phyloP scores from a whole-genome alignment of 1,284 basidiomycete genomes.

The Heterobasidion annosum region DNA sequence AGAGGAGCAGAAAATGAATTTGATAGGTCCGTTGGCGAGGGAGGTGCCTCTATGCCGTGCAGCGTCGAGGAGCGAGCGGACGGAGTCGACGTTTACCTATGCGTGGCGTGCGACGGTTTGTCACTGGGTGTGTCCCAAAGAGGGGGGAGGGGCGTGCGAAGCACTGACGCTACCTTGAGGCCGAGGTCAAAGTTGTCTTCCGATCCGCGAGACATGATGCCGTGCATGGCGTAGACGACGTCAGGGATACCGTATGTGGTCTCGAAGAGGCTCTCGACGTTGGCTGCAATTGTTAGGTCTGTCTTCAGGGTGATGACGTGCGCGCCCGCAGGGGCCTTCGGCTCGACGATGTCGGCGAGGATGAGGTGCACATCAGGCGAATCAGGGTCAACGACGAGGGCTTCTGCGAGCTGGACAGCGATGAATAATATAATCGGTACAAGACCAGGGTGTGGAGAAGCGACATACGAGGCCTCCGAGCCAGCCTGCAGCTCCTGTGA shows the following conservation, averaged over 20 bases:
- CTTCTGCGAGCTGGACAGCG: constrained; percentile 24
- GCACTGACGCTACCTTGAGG: constrained; percentile 27
- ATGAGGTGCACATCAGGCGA: constrained; percentile 38
- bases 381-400: constrained; percentile 22
- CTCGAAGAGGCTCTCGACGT: constrained; percentile 30
- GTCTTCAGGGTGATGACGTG: constrained; percentile 31
- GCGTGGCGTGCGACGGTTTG: not conserved
- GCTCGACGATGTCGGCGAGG: constrained; percentile 45
- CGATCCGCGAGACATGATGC: constrained; percentile 62
- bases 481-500: constrained; percentile 51
- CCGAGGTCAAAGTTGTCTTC: constrained; percentile 59
- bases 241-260: constrained; percentile 32
- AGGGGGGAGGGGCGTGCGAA: too few relatives aligned
- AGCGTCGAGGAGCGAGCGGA: constrained; percentile 41
- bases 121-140: not conserved
- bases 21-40: constrained; percentile 21
- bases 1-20: constrained; percentile 55
- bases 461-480: constrained; percentile 29
- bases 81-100: constrained; percentile 57
- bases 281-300: constrained; percentile 7
- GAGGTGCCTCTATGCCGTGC: constrained; percentile 30
- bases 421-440: not conserved
- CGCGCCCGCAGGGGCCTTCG: constrained; percentile 28
- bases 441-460: not conserved
- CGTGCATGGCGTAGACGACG: constrained; percentile 51